Evolutionary conservation across 2,329 filamentous ascomycete genomes (phyloP).

Genomic region (Ophiostoma perfectum): DNA sequence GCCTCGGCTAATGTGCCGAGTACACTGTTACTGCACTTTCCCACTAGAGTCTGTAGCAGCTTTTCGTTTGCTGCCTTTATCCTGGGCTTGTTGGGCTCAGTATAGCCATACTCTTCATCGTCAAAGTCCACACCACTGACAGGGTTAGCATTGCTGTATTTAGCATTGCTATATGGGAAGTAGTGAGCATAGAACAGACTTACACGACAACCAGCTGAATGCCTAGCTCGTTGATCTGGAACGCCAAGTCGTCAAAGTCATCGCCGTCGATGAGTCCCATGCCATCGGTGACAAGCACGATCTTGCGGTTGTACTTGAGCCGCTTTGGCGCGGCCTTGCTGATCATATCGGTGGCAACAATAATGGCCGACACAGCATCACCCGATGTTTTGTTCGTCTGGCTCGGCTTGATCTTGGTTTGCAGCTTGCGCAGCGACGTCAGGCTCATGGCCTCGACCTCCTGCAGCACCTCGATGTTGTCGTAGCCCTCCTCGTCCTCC

Average conservation of each 20-base stretch:
- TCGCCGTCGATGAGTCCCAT: conserved; percentile 66
- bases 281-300: conserved; percentile 82
- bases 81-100: conserved; percentile 76
- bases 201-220: conserved; percentile 78
- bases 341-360: conserved; percentile 85
- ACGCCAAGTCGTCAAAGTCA: conserved; percentile 62
- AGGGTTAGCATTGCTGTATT: neutral
- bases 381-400: conserved; percentile 54
- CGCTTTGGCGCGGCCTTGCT: conserved; percentile 65
- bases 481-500: conserved; percentile 66
- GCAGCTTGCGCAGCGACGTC: conserved; percentile 61
- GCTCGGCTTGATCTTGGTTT: conserved; percentile 60
- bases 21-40: conserved; percentile 60
- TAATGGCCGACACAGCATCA: conserved; percentile 81
- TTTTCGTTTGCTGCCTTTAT: conserved; percentile 64
- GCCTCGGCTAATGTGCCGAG: conserved; percentile 86
- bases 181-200: conserved; percentile 34
- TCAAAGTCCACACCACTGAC: conserved; percentile 85
- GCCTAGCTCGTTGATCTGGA: conserved; percentile 66
- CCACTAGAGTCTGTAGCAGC: conserved; percentile 58
- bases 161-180: conserved; percentile 46
- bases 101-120: conserved; percentile 80
- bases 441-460: conserved; percentile 57
- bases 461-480: conserved; percentile 77
- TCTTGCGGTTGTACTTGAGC: conserved; percentile 72